Evolutionary conservation across 2,329 filamentous ascomycete species (phyloP).

Genomic region (Arachnopeziza araneosa): DNA sequence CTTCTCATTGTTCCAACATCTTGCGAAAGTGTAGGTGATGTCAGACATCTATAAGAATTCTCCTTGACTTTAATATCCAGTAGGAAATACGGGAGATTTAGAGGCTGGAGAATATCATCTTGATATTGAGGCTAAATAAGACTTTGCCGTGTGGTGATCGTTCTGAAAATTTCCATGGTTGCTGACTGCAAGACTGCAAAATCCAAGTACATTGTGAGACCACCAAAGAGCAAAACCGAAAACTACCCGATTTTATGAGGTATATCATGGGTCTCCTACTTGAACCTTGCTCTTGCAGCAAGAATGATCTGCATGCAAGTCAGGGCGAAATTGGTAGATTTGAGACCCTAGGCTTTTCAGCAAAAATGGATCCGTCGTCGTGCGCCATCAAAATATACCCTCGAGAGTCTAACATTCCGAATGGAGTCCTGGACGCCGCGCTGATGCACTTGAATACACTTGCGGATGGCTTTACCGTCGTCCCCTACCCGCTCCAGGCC

Average conservation of each 20-base stretch:
- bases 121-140: neutral
- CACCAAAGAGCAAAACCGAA: too few relatives aligned
- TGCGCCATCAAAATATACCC: neutral
- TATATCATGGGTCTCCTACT: too few relatives aligned
- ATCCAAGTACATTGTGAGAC: too few relatives aligned
- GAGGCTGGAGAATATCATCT: neutral
- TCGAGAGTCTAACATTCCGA: neutral
- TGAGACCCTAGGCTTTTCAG: too few relatives aligned
- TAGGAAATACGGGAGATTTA: neutral
- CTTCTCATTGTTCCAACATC: too few relatives aligned
- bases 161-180: neutral
- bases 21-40: too few relatives aligned
- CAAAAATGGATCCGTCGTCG: neutral
- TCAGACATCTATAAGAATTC: neutral
- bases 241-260: too few relatives aligned
- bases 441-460: neutral
- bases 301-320: too few relatives aligned
- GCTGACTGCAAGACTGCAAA: too few relatives aligned
- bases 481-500: conserved; percentile 2
- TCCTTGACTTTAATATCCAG: neutral
- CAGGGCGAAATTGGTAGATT: too few relatives aligned
- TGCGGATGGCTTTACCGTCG: neutral
- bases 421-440: neutral
- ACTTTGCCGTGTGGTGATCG: neutral
- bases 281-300: too few relatives aligned